Conservation (phyloP, 2,329 filamentous ascomycete species). For the Trichoderma lentiforme region DNA sequence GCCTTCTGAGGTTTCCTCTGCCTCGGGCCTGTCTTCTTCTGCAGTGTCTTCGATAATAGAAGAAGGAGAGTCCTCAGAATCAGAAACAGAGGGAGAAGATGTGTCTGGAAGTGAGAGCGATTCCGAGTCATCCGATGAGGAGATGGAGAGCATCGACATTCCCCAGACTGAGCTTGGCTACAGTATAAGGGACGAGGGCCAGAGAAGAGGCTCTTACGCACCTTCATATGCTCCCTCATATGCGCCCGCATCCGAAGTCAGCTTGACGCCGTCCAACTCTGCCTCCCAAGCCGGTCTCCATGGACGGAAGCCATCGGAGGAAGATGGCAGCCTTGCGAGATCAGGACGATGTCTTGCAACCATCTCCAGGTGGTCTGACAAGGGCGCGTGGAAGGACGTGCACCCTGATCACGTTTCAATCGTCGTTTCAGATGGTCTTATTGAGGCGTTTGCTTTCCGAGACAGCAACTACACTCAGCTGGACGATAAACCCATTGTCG, state of each 20-base stretch:
- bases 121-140: conserved; percentile 47
- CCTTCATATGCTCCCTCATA: conserved; percentile 36
- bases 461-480: conserved; percentile 23
- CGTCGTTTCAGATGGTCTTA: conserved; percentile 54
- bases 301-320: conserved; percentile 40
- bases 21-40: conserved; percentile 16
- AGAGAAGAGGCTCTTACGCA: conserved; percentile 7
- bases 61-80: conserved; percentile 4
- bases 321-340: conserved; percentile 39
- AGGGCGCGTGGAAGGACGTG: conserved; percentile 59
- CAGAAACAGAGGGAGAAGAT: conserved; percentile 8
- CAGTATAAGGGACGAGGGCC: conserved; percentile 45
- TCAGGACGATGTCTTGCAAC: conserved; percentile 46
- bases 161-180: conserved; percentile 57
- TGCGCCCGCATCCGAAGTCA: conserved; percentile 52
- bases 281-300: conserved; percentile 67
- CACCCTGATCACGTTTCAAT: conserved; percentile 51
- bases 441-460: conserved; percentile 52
- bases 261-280: conserved; percentile 75
- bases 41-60: conserved; percentile 8
- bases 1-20: conserved; percentile 69
- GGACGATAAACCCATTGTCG: conserved; percentile 51
- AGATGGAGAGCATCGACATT: conserved; percentile 58
- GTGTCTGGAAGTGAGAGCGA: conserved; percentile 2
- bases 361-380: conserved; percentile 62